Percentiles rank a stretch among this genome's conserved stretches.
These are phyloP conservation scores for Thelephora aurantiotincta DNA, from an alignment of 768 basidiomycete genomes.

Conservation along the genomic window DNA sequence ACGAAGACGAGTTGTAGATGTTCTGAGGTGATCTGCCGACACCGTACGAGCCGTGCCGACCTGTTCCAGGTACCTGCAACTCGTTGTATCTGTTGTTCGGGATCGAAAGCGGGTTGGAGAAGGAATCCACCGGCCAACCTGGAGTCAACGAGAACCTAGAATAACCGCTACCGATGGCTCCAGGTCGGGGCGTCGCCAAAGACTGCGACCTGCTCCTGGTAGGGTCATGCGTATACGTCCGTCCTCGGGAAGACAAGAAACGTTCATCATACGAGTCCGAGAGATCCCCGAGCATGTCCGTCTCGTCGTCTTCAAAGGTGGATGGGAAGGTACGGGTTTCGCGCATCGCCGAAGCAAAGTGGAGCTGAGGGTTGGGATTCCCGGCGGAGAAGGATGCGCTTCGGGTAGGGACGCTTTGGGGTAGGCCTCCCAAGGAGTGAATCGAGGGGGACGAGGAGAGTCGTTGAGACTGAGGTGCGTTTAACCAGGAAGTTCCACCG, in stretches of 20 bases:
- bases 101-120: slow-evolving; percentile 43
- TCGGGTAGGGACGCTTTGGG: slow-evolving; percentile 47
- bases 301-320: slow-evolving; percentile 75
- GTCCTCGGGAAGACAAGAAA: slow-evolving; percentile 37
- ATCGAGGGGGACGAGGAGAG: slow-evolving; percentile 29
- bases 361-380: slow-evolving; percentile 27
- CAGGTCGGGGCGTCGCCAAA: slow-evolving; percentile 46
- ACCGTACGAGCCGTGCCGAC: slow-evolving; percentile 54
- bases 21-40: slow-evolving; percentile 42
- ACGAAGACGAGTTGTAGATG: slow-evolving; percentile 34
- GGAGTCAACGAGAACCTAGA: slow-evolving; percentile 32
- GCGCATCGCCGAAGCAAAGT: slow-evolving; percentile 52
- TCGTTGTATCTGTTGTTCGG: slow-evolving; percentile 41
- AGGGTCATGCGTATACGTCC: slow-evolving; percentile 46
- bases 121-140: slow-evolving; percentile 16
- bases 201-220: slow-evolving; percentile 69
- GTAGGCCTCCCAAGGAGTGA: slow-evolving; percentile 22
- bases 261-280: slow-evolving; percentile 21
- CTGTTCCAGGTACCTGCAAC: slow-evolving; percentile 43
- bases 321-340: slow-evolving; percentile 52
- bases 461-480: slow-evolving; percentile 30
- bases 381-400: slow-evolving; percentile 55
- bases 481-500: background rate
- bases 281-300: slow-evolving; percentile 44
- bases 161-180: slow-evolving; percentile 34